Conservation (phyloP, 768 basidiomycete genomes). For the Suillus brevipes region DNA sequence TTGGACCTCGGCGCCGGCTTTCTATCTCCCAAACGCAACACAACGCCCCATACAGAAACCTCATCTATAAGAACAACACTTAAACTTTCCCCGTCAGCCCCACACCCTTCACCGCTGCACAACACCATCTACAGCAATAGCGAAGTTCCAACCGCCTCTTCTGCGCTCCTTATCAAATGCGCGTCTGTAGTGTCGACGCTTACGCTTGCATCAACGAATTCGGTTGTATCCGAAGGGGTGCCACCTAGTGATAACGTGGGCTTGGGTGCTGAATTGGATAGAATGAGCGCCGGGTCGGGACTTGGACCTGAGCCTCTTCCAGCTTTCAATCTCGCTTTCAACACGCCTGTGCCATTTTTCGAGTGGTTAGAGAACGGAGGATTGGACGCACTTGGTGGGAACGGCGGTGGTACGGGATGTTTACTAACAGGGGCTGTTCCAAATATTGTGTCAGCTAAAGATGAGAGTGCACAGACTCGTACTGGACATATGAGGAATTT, state of each 20-base stretch:
- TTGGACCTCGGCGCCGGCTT: background rate
- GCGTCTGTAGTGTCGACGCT: background rate
- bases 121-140: background rate
- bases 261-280: background rate
- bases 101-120: background rate
- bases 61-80: background rate
- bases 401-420: slow-evolving; percentile 20
- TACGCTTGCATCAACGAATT: background rate
- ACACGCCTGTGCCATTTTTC: slow-evolving; percentile 55
- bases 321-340: slow-evolving; percentile 75
- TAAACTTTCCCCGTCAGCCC: background rate
- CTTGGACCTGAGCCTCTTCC: slow-evolving; percentile 29
- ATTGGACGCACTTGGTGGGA: slow-evolving; percentile 28
- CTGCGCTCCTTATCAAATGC: background rate
- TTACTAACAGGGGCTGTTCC: background rate
- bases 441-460: background rate
- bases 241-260: background rate
- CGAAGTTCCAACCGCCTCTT: background rate
- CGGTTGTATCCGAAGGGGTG: background rate
- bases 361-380: slow-evolving; percentile 71
- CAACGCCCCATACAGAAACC: background rate
- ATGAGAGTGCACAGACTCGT: background rate
- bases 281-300: background rate
- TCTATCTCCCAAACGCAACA: background rate
- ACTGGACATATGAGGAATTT: background rate